Evolutionary conservation across 306 rosid species (phyloP).

Genomic region (Begonia peltatifolia): DNA sequence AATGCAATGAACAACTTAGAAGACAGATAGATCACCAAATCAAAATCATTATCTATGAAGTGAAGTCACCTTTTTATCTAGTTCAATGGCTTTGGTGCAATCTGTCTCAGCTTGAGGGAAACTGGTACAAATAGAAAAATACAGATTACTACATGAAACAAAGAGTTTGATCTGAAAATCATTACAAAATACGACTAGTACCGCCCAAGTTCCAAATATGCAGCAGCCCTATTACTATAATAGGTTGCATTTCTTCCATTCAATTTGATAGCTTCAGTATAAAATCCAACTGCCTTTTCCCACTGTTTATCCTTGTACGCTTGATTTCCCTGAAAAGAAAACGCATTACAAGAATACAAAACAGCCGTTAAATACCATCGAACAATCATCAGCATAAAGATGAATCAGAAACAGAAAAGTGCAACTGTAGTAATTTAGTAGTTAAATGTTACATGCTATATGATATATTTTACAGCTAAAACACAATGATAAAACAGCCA

Average conservation of each 20-base stretch:
- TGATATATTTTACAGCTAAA: no score
- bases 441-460: no score
- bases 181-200: conserved; percentile 8
- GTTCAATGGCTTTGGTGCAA: conserved; percentile 63
- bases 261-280: conserved; percentile 89
- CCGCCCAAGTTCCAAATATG: conserved; percentile 75
- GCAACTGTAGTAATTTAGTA: no score
- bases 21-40: no score
- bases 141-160: conserved; percentile 1
- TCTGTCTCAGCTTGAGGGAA: conserved; percentile 80
- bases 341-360: no score
- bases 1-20: no score
- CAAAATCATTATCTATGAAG: background rate
- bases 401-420: no score
- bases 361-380: no score
- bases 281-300: conserved; percentile 79
- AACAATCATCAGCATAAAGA: no score
- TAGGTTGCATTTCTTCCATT: conserved; percentile 62
- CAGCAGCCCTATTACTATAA: conserved; percentile 91
- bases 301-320: conserved; percentile 88
- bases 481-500: no score
- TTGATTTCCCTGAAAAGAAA: conserved; percentile 56
- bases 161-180: no score
- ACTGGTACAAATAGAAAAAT: conserved; percentile 29
- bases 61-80: conserved; percentile 73